Percentiles rank a stretch among this genome's conserved stretches.
phyloP scores from a whole-genome alignment of 371 early-diverging fungal species.

The Sporodiniella umbellata region DNA sequence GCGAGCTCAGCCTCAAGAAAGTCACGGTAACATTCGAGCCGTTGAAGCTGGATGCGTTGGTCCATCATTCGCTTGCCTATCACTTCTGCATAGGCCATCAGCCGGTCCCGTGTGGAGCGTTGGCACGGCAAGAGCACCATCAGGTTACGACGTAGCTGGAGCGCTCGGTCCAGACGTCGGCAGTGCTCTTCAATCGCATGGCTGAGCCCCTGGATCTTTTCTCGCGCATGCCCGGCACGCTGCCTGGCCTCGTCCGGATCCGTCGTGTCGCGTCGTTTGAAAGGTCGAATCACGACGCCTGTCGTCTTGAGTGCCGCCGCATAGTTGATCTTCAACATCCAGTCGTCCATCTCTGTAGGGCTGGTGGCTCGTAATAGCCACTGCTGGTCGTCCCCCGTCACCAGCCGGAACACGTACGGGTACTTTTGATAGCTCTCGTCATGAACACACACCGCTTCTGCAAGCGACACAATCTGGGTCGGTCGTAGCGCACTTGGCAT shows the following conservation, averaged over 20 bases:
- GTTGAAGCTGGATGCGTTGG: slow-evolving; percentile 56
- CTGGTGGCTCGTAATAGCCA: slow-evolving; percentile 64
- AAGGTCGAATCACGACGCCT: slow-evolving; percentile 51
- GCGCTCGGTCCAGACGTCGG: slow-evolving; percentile 36
- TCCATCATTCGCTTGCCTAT: slow-evolving; percentile 52
- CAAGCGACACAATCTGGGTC: slow-evolving; percentile 60
- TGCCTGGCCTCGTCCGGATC: not conserved
- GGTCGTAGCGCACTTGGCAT: slow-evolving; percentile 20
- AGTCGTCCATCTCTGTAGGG: slow-evolving; percentile 73
- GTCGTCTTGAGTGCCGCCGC: slow-evolving; percentile 72
- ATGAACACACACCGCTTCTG: slow-evolving; percentile 66
- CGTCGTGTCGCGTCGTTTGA: slow-evolving; percentile 7
- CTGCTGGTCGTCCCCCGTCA: slow-evolving; percentile 67
- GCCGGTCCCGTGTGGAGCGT: slow-evolving; percentile 57
- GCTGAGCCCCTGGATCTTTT: too few species aligned
- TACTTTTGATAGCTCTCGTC: slow-evolving; percentile 72
- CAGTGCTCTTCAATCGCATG: not conserved
- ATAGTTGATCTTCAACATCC: slow-evolving; percentile 81
- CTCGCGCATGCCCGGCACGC: not conserved
- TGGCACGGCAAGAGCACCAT: slow-evolving; percentile 66
- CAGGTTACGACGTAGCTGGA: slow-evolving; percentile 65
- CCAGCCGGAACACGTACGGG: slow-evolving; percentile 73
- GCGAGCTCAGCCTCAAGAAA: slow-evolving; percentile 63
- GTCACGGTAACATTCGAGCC: slow-evolving; percentile 68
- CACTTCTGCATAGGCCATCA: slow-evolving; percentile 51